Evolutionary conservation across 1,284 basidiomycete genomes (phyloP).

Genomic region (Agaricales sp.): DNA sequence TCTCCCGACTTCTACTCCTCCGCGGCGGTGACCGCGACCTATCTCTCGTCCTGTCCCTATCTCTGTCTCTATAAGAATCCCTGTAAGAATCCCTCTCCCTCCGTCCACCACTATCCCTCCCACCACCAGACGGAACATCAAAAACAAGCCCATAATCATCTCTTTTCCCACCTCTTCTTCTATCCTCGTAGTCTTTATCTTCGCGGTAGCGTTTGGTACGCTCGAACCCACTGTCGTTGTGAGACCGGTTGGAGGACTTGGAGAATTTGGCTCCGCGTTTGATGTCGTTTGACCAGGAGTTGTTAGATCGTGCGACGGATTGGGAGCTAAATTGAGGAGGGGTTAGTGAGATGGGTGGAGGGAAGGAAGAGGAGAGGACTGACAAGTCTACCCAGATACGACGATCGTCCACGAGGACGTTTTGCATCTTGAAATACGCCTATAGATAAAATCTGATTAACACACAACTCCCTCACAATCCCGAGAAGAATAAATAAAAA

Average conservation of each 20-base stretch:
- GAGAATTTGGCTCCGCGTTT: slow-evolving; percentile 36
- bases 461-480: slow-evolving; percentile 1
- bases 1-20: slow-evolving; percentile 5
- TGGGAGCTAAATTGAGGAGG: slow-evolving; percentile 61
- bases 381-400: slow-evolving; percentile 98
- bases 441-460: slow-evolving; percentile 19
- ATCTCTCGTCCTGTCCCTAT: slow-evolving; percentile 10
- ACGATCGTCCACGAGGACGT: slow-evolving; percentile 96
- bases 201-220: slow-evolving; percentile 55
- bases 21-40: neutral
- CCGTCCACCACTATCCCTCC: slow-evolving; percentile 13
- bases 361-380: slow-evolving; percentile 16
- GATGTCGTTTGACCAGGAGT: slow-evolving; percentile 65
- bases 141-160: slow-evolving; percentile 67
- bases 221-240: slow-evolving; percentile 58
- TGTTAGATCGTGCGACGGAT: slow-evolving; percentile 76
- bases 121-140: slow-evolving; percentile 33
- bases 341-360: slow-evolving; percentile 11
- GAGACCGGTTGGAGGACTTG: slow-evolving; percentile 44
- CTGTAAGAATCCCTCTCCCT: slow-evolving; percentile 15
- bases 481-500: neutral
- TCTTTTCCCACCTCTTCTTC: slow-evolving; percentile 19
- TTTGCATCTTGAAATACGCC: slow-evolving; percentile 99
- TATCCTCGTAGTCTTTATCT: slow-evolving; percentile 22
- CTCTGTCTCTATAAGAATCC: slow-evolving; percentile 14